Evolutionary conservation across 2,329 filamentous ascomycete genomes (phyloP).

Genomic region (Diaporthe humulicola): DNA sequence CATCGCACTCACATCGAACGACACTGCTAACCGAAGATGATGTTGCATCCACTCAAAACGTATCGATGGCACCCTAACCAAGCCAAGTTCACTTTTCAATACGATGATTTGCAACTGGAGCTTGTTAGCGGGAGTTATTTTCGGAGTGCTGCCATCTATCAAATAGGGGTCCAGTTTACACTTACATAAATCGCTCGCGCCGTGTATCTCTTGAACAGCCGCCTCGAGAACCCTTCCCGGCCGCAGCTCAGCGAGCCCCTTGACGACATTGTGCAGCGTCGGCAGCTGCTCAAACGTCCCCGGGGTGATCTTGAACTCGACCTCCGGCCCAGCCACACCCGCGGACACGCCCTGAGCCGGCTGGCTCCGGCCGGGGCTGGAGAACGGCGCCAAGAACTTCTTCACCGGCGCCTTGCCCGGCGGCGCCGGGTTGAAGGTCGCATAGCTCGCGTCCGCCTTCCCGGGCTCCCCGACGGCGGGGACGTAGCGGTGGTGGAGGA

Average conservation of each 20-base stretch:
- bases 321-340: not conserved
- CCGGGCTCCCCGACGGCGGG: slow-evolving; percentile 66
- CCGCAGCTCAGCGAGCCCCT: not conserved
- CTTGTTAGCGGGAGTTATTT: not conserved
- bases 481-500: slow-evolving; percentile 70
- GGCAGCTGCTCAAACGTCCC: slow-evolving; percentile 25
- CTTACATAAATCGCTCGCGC: slow-evolving; percentile 1
- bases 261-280: slow-evolving; percentile 17
- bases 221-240: slow-evolving; percentile 14
- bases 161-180: not conserved
- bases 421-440: slow-evolving; percentile 10
- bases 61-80: not conserved
- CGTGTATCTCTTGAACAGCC: slow-evolving; percentile 9
- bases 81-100: slow-evolving; percentile 1
- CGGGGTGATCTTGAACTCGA: not conserved
- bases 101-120: slow-evolving; percentile 2
- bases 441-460: slow-evolving; percentile 14
- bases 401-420: not conserved
- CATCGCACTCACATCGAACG: too few relatives aligned
- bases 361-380: slow-evolving; percentile 8
- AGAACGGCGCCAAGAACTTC: slow-evolving; percentile 9
- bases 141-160: not conserved
- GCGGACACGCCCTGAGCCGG: not conserved
- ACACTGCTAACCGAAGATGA: not conserved
- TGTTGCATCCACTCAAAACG: too few relatives aligned